These are phyloP conservation scores for Ballota nigra DNA, from an alignment of 257 asterid species.

Conservation along the genomic window DNA sequence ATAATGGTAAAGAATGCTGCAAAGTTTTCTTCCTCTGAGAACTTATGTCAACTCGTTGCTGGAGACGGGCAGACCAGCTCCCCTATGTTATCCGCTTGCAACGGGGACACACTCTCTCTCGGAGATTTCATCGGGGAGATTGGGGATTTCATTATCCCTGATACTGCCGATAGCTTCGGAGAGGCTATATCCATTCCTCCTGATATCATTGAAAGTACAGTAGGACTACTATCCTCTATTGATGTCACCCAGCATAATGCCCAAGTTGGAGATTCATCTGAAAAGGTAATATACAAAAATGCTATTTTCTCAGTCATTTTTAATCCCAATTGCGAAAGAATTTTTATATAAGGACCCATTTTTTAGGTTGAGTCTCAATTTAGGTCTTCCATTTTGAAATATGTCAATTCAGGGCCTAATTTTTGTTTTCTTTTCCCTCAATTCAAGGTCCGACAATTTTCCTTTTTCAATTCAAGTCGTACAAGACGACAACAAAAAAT, in stretches of 20 bases:
- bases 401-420: not conserved
- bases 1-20: slow-evolving; percentile 55
- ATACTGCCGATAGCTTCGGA: slow-evolving; percentile 51
- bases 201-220: slow-evolving; percentile 81
- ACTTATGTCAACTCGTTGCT: slow-evolving; percentile 58
- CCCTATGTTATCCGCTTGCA: slow-evolving; percentile 74
- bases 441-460: not conserved
- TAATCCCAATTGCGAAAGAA: not conserved
- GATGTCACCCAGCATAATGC: slow-evolving; percentile 64
- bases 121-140: slow-evolving; percentile 54
- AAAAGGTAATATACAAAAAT: slow-evolving; percentile 43
- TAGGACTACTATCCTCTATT: slow-evolving; percentile 60
- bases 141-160: slow-evolving; percentile 60
- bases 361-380: not conserved
- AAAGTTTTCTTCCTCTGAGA: slow-evolving; percentile 89
- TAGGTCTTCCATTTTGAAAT: not conserved
- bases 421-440: no score
- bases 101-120: slow-evolving; percentile 53
- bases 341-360: not conserved
- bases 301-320: not conserved
- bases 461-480: not conserved
- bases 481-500: not conserved
- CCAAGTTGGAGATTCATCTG: slow-evolving; percentile 70
- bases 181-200: slow-evolving; percentile 69
- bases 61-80: slow-evolving; percentile 63